These are phyloP conservation scores for Petunia secreta DNA, from an alignment of 257 asterid species.

Conservation along the genomic window DNA sequence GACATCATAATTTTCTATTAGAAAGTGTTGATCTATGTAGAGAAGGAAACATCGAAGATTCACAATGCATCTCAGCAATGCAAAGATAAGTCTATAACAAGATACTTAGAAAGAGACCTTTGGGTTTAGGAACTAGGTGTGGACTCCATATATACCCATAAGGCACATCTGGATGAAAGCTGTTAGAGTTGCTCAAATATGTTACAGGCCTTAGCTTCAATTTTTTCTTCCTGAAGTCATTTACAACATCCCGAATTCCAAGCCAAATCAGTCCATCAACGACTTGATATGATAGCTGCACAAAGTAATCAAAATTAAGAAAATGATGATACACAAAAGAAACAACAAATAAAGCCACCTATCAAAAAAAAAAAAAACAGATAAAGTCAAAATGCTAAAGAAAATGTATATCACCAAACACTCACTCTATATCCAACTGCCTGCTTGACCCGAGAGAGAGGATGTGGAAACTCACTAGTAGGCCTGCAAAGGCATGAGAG, in stretches of 20 bases:
- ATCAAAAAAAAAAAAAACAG: not conserved
- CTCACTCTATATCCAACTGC: constrained; percentile 80
- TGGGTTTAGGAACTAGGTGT: constrained; percentile 91
- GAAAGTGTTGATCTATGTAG: too few species aligned
- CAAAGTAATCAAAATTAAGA: constrained; percentile 26
- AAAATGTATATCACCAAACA: constrained; percentile 26
- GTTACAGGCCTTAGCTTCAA: constrained; percentile 77
- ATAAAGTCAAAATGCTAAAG: constrained; percentile 26
- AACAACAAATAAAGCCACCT: not conserved
- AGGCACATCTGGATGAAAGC: constrained; percentile 56
- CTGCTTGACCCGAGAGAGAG: constrained; percentile 92
- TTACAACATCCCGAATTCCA: constrained; percentile 88
- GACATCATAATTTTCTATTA: not conserved
- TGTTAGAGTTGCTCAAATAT: constrained; percentile 68
- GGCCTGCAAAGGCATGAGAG: constrained; percentile 55
- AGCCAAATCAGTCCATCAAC: constrained; percentile 89
- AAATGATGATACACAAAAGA: not conserved
- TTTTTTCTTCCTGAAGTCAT: constrained; percentile 83
- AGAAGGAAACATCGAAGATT: not conserved
- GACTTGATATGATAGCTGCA: constrained; percentile 85
- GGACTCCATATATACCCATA: constrained; percentile 97
- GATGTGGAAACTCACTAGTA: constrained; percentile 91
- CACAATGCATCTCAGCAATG: constrained; percentile 3
- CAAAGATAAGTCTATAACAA: constrained; percentile 7
- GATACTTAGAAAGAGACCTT: constrained; percentile 48